These are phyloP conservation scores for Hypomontagnella monticulosa DNA, from an alignment of 495 filamentous ascomycete genomes.

Conservation along the genomic window DNA sequence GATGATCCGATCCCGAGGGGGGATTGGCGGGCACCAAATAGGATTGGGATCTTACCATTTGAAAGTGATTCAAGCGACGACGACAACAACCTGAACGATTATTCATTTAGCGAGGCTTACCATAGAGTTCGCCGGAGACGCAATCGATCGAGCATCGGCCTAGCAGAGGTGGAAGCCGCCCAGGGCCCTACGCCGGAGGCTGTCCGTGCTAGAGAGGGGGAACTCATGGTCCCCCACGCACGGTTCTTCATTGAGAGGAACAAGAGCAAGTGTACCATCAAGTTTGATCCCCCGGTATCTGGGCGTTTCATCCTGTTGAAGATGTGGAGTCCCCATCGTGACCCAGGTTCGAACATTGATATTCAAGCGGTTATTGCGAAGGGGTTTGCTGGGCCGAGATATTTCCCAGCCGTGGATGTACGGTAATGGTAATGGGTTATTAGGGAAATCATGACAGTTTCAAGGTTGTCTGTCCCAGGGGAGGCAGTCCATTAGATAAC, in stretches of 20 bases:
- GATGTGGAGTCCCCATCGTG: constrained; percentile 78
- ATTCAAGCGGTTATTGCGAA: constrained; percentile 82
- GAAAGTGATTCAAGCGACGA: constrained; percentile 61
- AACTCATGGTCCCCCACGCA: constrained; percentile 74
- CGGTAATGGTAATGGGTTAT: constrained; percentile 47
- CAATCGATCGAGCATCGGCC: constrained; percentile 52
- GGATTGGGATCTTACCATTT: constrained; percentile 61
- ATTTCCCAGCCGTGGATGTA: constrained; percentile 69
- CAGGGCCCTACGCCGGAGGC: constrained; percentile 65
- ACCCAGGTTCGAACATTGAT: constrained; percentile 74
- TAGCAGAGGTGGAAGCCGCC: constrained; percentile 61
- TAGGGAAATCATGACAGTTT: neutral
- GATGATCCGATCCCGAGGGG: constrained; percentile 45
- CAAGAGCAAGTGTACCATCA: constrained; percentile 85
- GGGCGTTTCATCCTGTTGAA: constrained; percentile 84
- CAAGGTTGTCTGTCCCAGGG: too few relatives aligned
- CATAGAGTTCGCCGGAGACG: constrained; percentile 32
- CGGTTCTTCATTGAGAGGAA: constrained; percentile 80
- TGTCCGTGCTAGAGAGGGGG: constrained; percentile 62
- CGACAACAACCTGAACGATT: constrained; percentile 41
- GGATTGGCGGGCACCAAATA: constrained; percentile 50
- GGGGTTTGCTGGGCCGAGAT: constrained; percentile 84
- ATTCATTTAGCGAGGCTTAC: constrained; percentile 33
- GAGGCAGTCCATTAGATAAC: constrained; percentile 10
- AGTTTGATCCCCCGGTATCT: constrained; percentile 88